These are phyloP conservation scores for Neurospora discreta DNA, from an alignment of 495 filamentous ascomycete genomes.

Conservation along the genomic window DNA sequence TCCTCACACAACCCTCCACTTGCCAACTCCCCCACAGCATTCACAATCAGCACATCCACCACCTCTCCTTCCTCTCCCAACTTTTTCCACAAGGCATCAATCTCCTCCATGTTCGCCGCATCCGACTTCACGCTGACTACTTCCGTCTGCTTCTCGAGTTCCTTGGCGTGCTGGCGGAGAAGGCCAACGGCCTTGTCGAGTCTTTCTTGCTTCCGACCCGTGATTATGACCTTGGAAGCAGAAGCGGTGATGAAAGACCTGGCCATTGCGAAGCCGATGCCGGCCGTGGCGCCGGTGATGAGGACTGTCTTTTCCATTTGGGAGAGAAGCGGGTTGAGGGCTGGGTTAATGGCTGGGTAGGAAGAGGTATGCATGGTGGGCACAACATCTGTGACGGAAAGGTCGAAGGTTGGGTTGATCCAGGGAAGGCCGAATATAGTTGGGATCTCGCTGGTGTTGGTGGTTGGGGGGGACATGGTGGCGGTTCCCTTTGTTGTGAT, in stretches of 20 bases:
- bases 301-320: conserved; percentile 34
- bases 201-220: conserved; percentile 14
- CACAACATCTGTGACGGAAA: not conserved
- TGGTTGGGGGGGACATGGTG: not conserved
- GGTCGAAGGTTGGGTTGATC: not conserved
- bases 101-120: conserved; percentile 7
- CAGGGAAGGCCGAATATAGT: conserved; percentile 13
- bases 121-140: conserved; percentile 18
- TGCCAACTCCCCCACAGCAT: conserved; percentile 13
- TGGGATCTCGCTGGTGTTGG: conserved; percentile 29
- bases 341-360: conserved; percentile 34
- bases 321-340: conserved; percentile 20
- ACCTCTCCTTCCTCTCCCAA: conserved; percentile 17
- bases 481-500: not conserved
- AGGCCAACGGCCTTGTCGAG: conserved; percentile 4
- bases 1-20: not conserved
- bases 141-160: conserved; percentile 2
- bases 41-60: conserved; percentile 32
- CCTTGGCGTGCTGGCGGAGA: conserved; percentile 7
- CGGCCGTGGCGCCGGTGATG: conserved; percentile 32
- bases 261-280: conserved; percentile 29
- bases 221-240: conserved; percentile 23
- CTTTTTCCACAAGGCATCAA: conserved; percentile 23
- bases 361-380: conserved; percentile 21
- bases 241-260: conserved; percentile 24